Percentiles rank a stretch among this genome's conserved stretches.
Evolutionary conservation across 2,329 filamentous ascomycete genomes (phyloP).

Genomic region (Corinectria fuckeliana): DNA sequence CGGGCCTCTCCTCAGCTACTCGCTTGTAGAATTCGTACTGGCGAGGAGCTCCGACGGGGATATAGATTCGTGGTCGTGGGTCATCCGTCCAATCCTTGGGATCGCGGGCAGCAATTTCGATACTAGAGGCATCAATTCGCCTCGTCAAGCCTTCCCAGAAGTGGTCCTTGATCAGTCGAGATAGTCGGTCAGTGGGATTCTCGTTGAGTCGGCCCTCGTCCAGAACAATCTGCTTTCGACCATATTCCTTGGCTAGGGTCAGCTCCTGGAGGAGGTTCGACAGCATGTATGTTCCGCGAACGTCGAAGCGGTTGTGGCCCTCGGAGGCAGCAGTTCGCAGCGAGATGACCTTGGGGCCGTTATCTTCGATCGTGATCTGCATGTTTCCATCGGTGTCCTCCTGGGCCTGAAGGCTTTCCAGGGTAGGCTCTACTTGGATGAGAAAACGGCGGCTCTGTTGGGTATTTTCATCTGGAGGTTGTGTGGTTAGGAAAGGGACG

Average conservation of each 20-base stretch:
- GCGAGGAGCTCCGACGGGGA: constrained; percentile 82
- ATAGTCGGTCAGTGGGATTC: constrained; percentile 89
- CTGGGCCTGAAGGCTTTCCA: constrained; percentile 78
- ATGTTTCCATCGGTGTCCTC: constrained; percentile 95
- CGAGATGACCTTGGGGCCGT: constrained; percentile 87
- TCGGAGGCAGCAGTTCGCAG: constrained; percentile 86
- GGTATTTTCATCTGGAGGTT: constrained; percentile 71
- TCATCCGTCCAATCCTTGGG: constrained; percentile 96
- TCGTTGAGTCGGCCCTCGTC: constrained; percentile 92
- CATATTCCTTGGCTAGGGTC: constrained; percentile 88
- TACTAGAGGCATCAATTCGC: constrained; percentile 85
- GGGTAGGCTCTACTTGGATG: constrained; percentile 83
- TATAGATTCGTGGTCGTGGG: constrained; percentile 88
- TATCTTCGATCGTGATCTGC: constrained; percentile 97
- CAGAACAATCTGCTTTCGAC: constrained; percentile 86
- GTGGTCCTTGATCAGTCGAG: constrained; percentile 83
- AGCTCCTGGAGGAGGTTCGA: constrained; percentile 96
- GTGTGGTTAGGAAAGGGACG: neutral
- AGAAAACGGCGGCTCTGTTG: constrained; percentile 77
- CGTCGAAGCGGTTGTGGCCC: constrained; percentile 85
- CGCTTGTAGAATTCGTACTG: constrained; percentile 89
- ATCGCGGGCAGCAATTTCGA: constrained; percentile 85
- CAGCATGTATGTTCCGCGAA: constrained; percentile 96
- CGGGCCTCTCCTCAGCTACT: constrained; percentile 78
- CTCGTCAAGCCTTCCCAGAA: constrained; percentile 95